A percentile compares a stretch with the other conserved stretches of the same genome.
Evolutionary conservation across 2,329 filamentous ascomycete genomes (phyloP).

Genomic region (Diaporthe citrichinensis): DNA sequence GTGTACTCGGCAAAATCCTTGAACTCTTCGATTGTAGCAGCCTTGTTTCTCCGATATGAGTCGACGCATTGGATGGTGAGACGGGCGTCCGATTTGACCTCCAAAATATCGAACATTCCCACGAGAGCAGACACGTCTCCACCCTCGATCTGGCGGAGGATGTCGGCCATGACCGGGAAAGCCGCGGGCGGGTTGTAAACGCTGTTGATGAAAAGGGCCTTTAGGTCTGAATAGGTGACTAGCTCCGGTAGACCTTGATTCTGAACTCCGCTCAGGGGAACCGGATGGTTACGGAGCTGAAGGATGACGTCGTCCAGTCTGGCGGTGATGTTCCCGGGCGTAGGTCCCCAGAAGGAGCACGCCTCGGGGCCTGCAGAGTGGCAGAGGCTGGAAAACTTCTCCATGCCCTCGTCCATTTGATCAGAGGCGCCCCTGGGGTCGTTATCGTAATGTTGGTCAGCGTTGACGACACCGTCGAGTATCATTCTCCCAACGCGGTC

Average conservation of each 20-base stretch:
- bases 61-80: neutral
- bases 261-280: neutral
- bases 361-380: neutral
- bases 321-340: neutral
- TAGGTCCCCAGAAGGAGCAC: neutral
- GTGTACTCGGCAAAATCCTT: slow-evolving; percentile 1
- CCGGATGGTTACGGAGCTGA: neutral
- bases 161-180: neutral
- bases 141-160: neutral
- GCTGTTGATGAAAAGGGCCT: neutral
- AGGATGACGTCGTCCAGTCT: slow-evolving; percentile 1
- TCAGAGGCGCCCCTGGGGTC: neutral
- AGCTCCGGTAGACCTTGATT: neutral
- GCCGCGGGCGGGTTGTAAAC: neutral
- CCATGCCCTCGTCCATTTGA: neutral
- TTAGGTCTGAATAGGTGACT: slow-evolving; percentile 7
- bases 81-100: neutral
- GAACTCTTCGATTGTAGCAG: neutral
- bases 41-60: neutral
- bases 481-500: neutral
- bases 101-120: neutral
- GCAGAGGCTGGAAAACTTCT: neutral
- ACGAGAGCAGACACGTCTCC: neutral
- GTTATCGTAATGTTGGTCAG: neutral
- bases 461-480: neutral